Evolutionary conservation across 768 basidiomycete genomes (phyloP).

Genomic region (Leccinum rimulosum): DNA sequence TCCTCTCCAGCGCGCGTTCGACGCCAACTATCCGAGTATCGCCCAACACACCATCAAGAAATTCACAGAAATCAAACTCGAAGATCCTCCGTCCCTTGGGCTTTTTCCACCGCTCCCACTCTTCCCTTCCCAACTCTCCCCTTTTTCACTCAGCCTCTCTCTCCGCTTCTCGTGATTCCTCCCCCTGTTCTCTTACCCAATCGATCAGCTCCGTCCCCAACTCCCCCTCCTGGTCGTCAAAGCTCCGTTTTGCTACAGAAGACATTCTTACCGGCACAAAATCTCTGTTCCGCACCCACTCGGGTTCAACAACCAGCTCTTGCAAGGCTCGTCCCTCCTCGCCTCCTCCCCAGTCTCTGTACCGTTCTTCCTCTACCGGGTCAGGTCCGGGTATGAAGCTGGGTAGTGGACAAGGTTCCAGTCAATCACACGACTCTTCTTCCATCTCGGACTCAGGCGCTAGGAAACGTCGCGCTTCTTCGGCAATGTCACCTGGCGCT

Average conservation of each 20-base stretch:
- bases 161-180: conserved; percentile 12
- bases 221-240: conserved; percentile 13
- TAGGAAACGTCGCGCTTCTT: conserved; percentile 24
- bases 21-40: conserved; percentile 22
- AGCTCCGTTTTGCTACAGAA: conserved; percentile 27
- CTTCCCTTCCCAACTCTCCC: conserved; percentile 13
- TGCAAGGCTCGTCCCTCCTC: conserved; percentile 8
- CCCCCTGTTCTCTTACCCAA: conserved; percentile 12
- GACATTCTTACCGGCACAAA: conserved; percentile 31
- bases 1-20: conserved; percentile 19
- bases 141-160: conserved; percentile 11
- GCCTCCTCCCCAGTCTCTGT: conserved; percentile 14
- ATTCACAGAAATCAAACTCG: conserved; percentile 8
- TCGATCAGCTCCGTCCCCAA: conserved; percentile 14
- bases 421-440: background rate
- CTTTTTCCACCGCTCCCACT: conserved; percentile 18
- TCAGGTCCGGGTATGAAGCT: conserved; percentile 7
- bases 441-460: background rate
- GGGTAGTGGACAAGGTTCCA: background rate
- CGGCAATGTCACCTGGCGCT: conserved; percentile 20
- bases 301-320: conserved; percentile 11
- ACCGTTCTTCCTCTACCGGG: conserved; percentile 23
- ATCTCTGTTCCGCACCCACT: conserved; percentile 29
- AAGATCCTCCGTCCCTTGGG: conserved; percentile 22
- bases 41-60: background rate